Evolutionary conservation across 1,139 yeast genomes (phyloP), one percentile per base, ranked within the genome.

Genomic region (Nakaseomyces kungkrabaensis): DNA sequence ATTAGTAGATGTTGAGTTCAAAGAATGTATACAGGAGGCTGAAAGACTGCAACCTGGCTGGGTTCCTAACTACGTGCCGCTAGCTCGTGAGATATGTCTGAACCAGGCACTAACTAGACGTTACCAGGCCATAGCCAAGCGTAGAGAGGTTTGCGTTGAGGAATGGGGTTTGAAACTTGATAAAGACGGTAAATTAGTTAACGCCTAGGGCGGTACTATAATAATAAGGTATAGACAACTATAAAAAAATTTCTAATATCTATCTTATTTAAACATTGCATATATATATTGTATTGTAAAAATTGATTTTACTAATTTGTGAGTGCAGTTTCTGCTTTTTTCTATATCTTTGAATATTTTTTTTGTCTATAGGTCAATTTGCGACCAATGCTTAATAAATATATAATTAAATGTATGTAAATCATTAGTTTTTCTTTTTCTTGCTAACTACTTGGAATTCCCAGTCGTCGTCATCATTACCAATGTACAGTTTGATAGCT

Each of bases 41-140:
- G 89, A 87, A 62, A 57, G 69, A 17, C 72, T 78, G 58, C 86
- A 86, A 63, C 77, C 80, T 48, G 94, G 88, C 29, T 90, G 97
- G 96, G 78, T 83, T 6, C 84, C 79, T 57, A 71, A 76, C 48
- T 79, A 88, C 60, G 85, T 89, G 64, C 84, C 85, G 10, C 78
- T 85, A 22, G 86, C 92, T 36, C 92, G 85, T 61, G 97, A 92
- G 63, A 82, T 92, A 46, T 87, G 96, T 56, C 86, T 88, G 68
- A 90, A 90, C 65, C 95, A 86, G 68, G 96, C 96, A 0, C 73
- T 92, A 51, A 78, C 94, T 69, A 79, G 94, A 71, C 81, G 97
- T 62, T 72, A 88, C 51, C 68, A 69, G 37, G 78, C 88, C n/a
- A 75, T 85, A 60, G 81, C 77, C 22, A 74, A 71, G 37, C 76